Evolutionary conservation across 2,329 filamentous ascomycete genomes (phyloP).

Genomic region (Scolecobasidium constrictum): DNA sequence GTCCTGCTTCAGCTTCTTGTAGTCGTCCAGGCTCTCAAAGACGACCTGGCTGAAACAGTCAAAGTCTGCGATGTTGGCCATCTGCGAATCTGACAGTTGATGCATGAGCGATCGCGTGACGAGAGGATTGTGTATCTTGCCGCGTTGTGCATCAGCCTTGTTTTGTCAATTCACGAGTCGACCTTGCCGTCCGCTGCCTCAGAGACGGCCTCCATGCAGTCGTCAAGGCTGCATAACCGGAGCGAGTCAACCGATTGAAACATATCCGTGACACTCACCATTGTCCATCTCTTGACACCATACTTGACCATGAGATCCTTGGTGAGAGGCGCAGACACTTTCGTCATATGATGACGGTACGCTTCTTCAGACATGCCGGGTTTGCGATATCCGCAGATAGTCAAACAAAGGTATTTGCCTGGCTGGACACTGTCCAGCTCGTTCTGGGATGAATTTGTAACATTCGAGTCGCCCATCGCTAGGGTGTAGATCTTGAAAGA

Average conservation of each 20-base stretch:
- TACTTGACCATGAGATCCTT: conserved; percentile 19
- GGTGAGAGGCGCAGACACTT: conserved; percentile 18
- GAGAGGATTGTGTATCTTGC: conserved; percentile 18
- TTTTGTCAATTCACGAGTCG: not conserved
- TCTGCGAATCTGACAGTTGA: conserved; percentile 17
- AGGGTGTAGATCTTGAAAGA: no score
- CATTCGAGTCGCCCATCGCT: no score
- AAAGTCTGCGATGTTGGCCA: conserved; percentile 19
- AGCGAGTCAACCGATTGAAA: no score
- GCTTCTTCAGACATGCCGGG: conserved; percentile 20
- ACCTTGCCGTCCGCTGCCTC: no score
- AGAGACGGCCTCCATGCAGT: no score
- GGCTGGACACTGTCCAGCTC: not conserved
- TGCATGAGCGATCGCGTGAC: conserved; percentile 17
- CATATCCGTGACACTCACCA: no score
- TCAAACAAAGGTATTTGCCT: conserved; percentile 13
- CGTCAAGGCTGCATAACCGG: no score
- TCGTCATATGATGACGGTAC: conserved; percentile 18
- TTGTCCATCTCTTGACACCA: conserved; percentile 19
- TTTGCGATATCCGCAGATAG: conserved; percentile 21
- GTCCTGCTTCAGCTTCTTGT: conserved; percentile 20
- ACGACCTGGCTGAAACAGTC: conserved; percentile 23
- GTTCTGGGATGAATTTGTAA: no score
- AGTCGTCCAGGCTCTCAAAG: conserved; percentile 20
- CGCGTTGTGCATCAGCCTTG: not conserved